phyloP scores from a whole-genome alignment of 192 early-diverging fungal genomes.

The Umbelopsis isabellina region DNA sequence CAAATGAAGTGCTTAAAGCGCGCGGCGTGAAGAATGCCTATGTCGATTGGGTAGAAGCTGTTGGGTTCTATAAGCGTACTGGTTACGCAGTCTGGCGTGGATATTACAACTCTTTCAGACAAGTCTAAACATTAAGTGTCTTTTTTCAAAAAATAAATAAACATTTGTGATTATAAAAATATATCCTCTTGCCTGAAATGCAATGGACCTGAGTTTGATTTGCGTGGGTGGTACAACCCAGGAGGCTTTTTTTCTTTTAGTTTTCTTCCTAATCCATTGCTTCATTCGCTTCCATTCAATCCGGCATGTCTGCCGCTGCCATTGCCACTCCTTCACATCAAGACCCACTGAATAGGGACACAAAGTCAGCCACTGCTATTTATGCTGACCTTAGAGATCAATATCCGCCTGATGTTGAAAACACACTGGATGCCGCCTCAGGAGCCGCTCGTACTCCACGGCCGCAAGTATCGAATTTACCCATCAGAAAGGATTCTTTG shows the following conservation, averaged over 20 bases:
- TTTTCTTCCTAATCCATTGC: slow-evolving; percentile 20
- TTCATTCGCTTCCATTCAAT: slow-evolving; percentile 6
- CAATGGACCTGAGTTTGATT: slow-evolving; percentile 8
- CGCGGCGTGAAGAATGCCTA: slow-evolving; percentile 39
- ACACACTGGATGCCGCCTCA: slow-evolving; percentile 13
- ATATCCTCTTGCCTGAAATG: background rate
- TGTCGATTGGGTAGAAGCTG: slow-evolving; percentile 44
- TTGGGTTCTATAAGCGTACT: slow-evolving; percentile 34
- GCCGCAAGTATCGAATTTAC: slow-evolving; percentile 10
- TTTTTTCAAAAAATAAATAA: background rate
- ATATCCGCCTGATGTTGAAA: slow-evolving; percentile 19
- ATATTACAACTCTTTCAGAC: slow-evolving; percentile 20
- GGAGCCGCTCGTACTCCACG: slow-evolving; percentile 11
- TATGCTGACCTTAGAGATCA: background rate
- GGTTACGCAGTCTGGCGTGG: slow-evolving; percentile 39
- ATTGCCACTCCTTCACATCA: slow-evolving; percentile 22
- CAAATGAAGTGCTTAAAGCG: slow-evolving; percentile 33
- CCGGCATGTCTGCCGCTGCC: slow-evolving; percentile 24
- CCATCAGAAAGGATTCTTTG: slow-evolving; percentile 13
- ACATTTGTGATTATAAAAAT: background rate
- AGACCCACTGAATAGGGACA: slow-evolving; percentile 9
- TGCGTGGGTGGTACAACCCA: background rate
- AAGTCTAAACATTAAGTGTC: background rate
- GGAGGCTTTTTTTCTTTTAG: slow-evolving; percentile 13
- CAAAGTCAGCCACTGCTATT: background rate